Evolutionary conservation across 148 eudicot species (phyloP), one percentile per base, ranked within the genome.

Genomic region (Euryodendron excelsum): DNA sequence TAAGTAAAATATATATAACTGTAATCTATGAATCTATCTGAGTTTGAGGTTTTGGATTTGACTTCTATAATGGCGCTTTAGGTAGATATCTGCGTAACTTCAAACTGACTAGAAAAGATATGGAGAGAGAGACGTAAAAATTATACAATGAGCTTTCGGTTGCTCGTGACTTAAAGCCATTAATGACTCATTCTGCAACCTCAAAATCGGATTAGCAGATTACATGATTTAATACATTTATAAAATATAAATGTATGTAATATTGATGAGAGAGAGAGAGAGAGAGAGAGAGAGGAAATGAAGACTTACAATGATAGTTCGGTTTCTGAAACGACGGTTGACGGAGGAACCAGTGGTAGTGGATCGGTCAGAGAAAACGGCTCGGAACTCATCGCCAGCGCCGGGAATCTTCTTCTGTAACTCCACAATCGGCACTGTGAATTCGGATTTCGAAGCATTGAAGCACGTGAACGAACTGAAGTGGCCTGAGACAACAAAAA

Each of bases 281-380:
- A 73, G 63, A 74, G 66, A 58, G 23, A 55, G 20, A 72, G 23
- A 74, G 53, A 60, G 68, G 23, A 69, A 75, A 21, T 12, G 11
- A 48, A 17, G 37, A 4, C 71, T 76, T 48, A 76, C 79, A n/a
- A 64, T 48, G 53, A 48, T 31, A 50, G 41, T 76, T 14, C 37
- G 68, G 59, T 64, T 76, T 76, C 71, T 63, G 39, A n/a, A 64
- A 39, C 45, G 60, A n/a, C n/a, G 69, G 9, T 75, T 21, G 71
- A n/a, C 15, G 31, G 52, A 47, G 61, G 31, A 21, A 52, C 56
- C 25, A 72, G 41, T 11, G 5, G 36, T 7, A 23, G 78, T 17
- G 15, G 45, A 63, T 28, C 7, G 41, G 5, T 48, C 72, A 7
- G 60, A n/a, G 45, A 25, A 12, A 53, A 25, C 39, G 53, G 39